Evolutionary conservation across 192 early-diverging fungal species (phyloP), one percentile per base, ranked within the genome.

Genomic region (Backusella sp.): DNA sequence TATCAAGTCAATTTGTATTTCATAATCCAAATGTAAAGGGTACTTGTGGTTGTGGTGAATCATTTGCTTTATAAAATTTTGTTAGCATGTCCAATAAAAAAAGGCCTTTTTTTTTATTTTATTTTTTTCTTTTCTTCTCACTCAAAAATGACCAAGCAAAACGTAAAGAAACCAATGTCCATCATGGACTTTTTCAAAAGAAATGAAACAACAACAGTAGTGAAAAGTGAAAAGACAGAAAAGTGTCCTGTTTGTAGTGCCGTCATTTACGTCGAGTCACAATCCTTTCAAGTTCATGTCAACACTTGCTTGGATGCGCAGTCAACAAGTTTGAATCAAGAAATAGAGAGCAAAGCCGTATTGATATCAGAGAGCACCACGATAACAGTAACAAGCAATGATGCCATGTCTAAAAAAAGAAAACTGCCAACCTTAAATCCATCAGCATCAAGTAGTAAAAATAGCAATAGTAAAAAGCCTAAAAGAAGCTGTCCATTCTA

Each of bases 11-110:
- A 84, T 99, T 99, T 88, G 91, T 98, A 7, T 99, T 99, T 82
- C 91, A 93, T 73, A 99, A 99, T 82, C 97, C 97, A 21, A 99
- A 99, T 75, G 92, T 94, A 81, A 98, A 98, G 86, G 96, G 94
- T 74, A 90, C 90, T 69, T 98, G 97, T 76, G 96, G 96, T 15
- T 98, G 97, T 75, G 97, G 97, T 75, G 89, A 94, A 85, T 94
- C 92, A 73, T 97, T 98, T 85, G 89, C 92, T 83, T 89, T 95
- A 5, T 96, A 91, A 76, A 49, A 44, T 44, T 44, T 39, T 32
- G 2, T 32, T 9, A n/a, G 1, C 1, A 1, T 39, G 15, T 30
- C 26, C 28, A 67, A 35, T 34, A 23, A 67, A 30, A 65, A 30
- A 65, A 28, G 3, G 0, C 21, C 2, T 3, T 15, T 44, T 3